These are phyloP conservation scores for Ustilago xerochloae DNA, from an alignment of 1,284 basidiomycete species.

Conservation along the genomic window DNA sequence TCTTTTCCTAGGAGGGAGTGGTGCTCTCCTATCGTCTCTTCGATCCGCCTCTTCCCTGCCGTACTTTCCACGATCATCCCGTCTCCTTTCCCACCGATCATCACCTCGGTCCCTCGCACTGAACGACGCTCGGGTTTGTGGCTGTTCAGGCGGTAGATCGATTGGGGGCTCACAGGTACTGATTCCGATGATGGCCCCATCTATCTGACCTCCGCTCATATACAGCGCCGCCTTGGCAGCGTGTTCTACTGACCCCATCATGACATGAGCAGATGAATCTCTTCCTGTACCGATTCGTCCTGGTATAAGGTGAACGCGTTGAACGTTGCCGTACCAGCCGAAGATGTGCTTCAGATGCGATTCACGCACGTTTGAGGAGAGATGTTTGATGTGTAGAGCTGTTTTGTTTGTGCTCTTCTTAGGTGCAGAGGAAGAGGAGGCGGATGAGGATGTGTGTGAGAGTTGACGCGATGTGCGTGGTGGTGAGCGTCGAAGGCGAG, in stretches of 20 bases:
- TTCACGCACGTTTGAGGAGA: slow-evolving; percentile 35
- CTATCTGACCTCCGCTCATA: slow-evolving; percentile 59
- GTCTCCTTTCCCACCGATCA: neutral
- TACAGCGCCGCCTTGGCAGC: slow-evolving; percentile 49
- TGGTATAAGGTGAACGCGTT: slow-evolving; percentile 9
- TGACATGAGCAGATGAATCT: slow-evolving; percentile 17
- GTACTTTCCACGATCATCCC: neutral
- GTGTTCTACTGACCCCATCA: slow-evolving; percentile 20
- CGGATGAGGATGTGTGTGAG: neutral
- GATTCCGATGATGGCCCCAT: slow-evolving; percentile 29
- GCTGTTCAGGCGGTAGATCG: neutral
- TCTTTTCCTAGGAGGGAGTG: neutral
- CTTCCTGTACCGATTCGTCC: neutral
- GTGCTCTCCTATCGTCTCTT: neutral
- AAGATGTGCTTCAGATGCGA: slow-evolving; percentile 52
- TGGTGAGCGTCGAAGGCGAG: neutral
- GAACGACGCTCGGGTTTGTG: too few species aligned
- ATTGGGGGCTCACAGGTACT: slow-evolving; percentile 11
- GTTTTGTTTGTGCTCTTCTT: slow-evolving; percentile 8
- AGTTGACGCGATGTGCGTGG: neutral
- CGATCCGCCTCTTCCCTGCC: neutral
- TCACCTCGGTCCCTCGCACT: neutral
- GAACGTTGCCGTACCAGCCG: slow-evolving; percentile 41
- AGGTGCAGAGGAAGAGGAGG: neutral
- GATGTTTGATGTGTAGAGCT: slow-evolving; percentile 30